A percentile compares a stretch with the other conserved stretches of the same genome.
Conservation (phyloP, 2,329 filamentous ascomycete genomes). For the Colletotrichum lentis region DNA sequence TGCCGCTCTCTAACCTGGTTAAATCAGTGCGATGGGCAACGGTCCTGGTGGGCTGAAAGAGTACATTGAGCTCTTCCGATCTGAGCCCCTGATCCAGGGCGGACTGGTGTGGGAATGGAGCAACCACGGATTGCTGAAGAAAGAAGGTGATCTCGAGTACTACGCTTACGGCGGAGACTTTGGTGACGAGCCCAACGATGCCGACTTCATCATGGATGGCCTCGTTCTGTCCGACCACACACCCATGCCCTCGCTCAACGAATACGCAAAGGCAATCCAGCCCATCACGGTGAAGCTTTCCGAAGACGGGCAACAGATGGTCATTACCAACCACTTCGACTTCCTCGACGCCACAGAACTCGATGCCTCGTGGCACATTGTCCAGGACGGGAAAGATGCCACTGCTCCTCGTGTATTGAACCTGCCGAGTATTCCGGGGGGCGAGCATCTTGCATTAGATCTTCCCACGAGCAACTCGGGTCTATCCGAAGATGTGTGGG, state of each 20-base stretch:
- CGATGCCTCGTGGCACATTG: constrained; percentile 52
- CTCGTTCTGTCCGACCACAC: constrained; percentile 58
- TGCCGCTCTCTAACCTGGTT: neutral
- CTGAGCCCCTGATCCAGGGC: constrained; percentile 60
- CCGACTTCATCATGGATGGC: constrained; percentile 67
- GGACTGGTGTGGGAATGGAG: constrained; percentile 73
- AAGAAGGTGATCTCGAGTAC: constrained; percentile 54
- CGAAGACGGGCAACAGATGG: constrained; percentile 49
- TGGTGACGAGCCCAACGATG: constrained; percentile 66
- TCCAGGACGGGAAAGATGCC: constrained; percentile 3
- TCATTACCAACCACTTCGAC: constrained; percentile 63
- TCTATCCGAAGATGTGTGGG: constrained; percentile 24
- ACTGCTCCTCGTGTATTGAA: neutral
- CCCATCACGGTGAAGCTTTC: constrained; percentile 61
- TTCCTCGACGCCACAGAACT: constrained; percentile 61
- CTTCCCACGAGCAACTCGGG: constrained; percentile 1
- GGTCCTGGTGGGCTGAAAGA: constrained; percentile 73
- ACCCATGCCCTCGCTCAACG: constrained; percentile 59
- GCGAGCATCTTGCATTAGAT: constrained; percentile 1
- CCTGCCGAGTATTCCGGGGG: constrained; percentile 1
- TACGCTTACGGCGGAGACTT: constrained; percentile 70
- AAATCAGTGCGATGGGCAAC: constrained; percentile 70
- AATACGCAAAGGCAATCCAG: constrained; percentile 67
- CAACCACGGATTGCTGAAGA: constrained; percentile 61
- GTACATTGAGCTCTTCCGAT: constrained; percentile 72